Percentiles rank a stretch among this genome's conserved stretches.
Evolutionary conservation across 345 rosid genomes (phyloP).

Genomic region (Cardamine chenopodiifolia): DNA sequence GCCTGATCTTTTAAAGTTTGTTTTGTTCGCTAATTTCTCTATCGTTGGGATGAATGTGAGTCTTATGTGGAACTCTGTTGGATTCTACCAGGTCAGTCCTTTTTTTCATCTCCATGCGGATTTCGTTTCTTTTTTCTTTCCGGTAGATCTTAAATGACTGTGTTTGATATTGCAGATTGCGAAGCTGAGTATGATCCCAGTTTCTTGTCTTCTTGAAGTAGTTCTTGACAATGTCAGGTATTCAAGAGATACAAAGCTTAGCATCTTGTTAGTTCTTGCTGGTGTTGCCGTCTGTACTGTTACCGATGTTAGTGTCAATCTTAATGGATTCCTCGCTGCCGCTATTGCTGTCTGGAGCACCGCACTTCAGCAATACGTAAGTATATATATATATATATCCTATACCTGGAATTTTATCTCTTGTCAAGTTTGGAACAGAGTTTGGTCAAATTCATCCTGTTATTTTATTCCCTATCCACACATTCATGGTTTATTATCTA

Average conservation of each 20-base stretch:
- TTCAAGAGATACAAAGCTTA: slow-evolving; percentile 96
- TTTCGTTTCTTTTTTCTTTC: background rate
- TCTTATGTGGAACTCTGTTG: slow-evolving; percentile 99
- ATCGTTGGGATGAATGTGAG: slow-evolving; percentile 99
- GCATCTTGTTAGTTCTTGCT: slow-evolving; percentile 84
- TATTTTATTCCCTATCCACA: background rate
- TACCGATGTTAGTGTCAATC: slow-evolving; percentile 95
- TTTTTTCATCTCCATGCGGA: background rate
- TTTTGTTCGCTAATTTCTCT: slow-evolving; percentile 92
- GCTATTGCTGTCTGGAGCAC: slow-evolving; percentile 98
- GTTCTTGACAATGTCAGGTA: slow-evolving; percentile 88
- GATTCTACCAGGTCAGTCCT: slow-evolving; percentile 87
- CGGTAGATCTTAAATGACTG: background rate
- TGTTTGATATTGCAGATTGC: slow-evolving; percentile 68
- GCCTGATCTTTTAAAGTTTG: slow-evolving; percentile 77
- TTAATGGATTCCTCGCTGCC: slow-evolving; percentile 90
- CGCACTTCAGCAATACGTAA: slow-evolving; percentile 94
- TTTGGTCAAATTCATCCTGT: background rate
- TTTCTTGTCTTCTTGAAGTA: slow-evolving; percentile 92
- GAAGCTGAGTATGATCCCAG: slow-evolving; percentile 98
- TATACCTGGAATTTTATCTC: background rate
- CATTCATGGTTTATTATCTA: background rate
- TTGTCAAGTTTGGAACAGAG: background rate
- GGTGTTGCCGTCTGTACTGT: slow-evolving; percentile 99
- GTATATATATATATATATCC: slow-evolving; percentile 30